Conservation (phyloP, 2,329 filamentous ascomycete genomes). For the Cercospora zeae-maydis region DNA sequence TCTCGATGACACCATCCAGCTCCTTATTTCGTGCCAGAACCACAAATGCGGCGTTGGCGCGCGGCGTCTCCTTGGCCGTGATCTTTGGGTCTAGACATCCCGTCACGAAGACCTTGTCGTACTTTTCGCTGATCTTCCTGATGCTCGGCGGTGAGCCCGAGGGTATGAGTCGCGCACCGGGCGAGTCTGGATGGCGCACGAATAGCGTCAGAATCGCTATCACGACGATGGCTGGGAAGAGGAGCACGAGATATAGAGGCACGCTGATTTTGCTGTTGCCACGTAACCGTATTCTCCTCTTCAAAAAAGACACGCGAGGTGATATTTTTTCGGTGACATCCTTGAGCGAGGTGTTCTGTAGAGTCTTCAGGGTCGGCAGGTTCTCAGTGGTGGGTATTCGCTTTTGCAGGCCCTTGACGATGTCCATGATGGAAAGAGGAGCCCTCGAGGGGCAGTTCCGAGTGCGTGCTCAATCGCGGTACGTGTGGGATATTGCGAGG, state of each 20-base stretch:
- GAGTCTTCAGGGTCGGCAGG: conserved; percentile 44
- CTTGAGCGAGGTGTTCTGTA: conserved; percentile 36
- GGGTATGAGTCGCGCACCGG: conserved; percentile 80
- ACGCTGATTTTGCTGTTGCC: conserved; percentile 91
- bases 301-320: conserved; percentile 71
- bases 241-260: conserved; percentile 83
- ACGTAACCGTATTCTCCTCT: conserved; percentile 78
- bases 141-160: conserved; percentile 84
- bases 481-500: not conserved
- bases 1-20: conserved; percentile 91
- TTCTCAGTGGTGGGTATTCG: conserved; percentile 45
- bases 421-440: conserved; percentile 38
- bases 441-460: conserved; percentile 22
- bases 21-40: conserved; percentile 95
- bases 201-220: conserved; percentile 87
- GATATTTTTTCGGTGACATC: conserved; percentile 42
- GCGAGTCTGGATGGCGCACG: conserved; percentile 78
- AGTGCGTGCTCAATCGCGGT: conserved; percentile 19
- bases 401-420: conserved; percentile 44
- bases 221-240: conserved; percentile 89
- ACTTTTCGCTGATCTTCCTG: conserved; percentile 88
- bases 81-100: conserved; percentile 74
- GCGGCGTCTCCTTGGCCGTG: conserved; percentile 66
- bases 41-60: conserved; percentile 93
- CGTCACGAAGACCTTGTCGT: conserved; percentile 93